Base-by-base conservation (phyloP, 305 asterid genomes). In the Ilex paraguariensis region DNA sequence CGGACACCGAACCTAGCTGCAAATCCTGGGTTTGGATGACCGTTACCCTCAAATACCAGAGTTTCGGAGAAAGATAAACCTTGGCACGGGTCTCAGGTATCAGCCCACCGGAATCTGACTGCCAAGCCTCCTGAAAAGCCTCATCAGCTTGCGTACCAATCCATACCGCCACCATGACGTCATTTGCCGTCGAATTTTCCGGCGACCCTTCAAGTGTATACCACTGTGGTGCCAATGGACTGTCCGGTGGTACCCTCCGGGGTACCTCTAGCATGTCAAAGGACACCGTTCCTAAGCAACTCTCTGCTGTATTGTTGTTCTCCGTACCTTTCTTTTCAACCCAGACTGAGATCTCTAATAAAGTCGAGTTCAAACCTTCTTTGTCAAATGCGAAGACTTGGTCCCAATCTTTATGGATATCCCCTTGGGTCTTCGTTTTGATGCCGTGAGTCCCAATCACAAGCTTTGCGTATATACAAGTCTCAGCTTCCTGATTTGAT, bases 221-320 rank as follows among this genome's bases (percentile, higher is more conserved):
- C 96, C 98, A 91, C 54, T 88, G 98, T 3, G 95, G 96, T n/a
- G 98, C 98, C n/a, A 91, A 65, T 2, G 95, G 96, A 56, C 98
- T 91, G 68, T 88, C 98, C 39, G 96, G 95, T 2, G 96, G 98
- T 33, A 88, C 95, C 15, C 98, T 79, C 46, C 77, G 84, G 2
- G 98, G 98, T 40, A 91, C 94, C 75, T 91, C 98, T 58, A 63
- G 90, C 33, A 91, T 69, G 78, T 91, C 98, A 67, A 91, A 91
- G 63, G 87, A 80, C 74, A 84, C 91, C 55, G 79, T 83, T 61
- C 98, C 98, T 21, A 77, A 52, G 56, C 83, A 75, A 54, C 17
- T 67, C 61, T 82, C 62, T 3, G 13, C 40, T 3, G 45, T 54
- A 13, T 63, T 68, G 3, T 74, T 84, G 2, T 79, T 77, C 0